Conservation (phyloP, 2,329 filamentous ascomycete species). For the Penicillium sp. region DNA sequence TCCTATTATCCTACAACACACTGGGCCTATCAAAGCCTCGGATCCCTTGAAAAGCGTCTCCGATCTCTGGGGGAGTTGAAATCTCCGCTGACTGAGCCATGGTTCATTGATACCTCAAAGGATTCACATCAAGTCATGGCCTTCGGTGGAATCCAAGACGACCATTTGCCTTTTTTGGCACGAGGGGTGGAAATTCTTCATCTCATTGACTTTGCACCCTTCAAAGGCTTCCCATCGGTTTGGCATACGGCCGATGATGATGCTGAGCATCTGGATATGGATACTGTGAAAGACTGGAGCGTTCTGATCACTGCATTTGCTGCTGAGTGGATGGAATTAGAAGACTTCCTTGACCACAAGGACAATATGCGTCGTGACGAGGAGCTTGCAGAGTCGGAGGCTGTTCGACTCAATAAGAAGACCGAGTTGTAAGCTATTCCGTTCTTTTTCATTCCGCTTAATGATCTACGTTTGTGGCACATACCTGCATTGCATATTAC, state of each 20-base stretch:
- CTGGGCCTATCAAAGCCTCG: constrained; percentile 85
- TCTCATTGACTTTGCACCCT: constrained; percentile 72
- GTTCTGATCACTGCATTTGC: constrained; percentile 81
- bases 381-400: constrained; percentile 19
- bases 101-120: constrained; percentile 69
- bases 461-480: not conserved
- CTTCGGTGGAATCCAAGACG: constrained; percentile 69
- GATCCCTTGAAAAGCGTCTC: constrained; percentile 72
- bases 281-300: constrained; percentile 84
- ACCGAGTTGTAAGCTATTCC: constrained; percentile 48
- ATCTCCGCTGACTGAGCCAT: constrained; percentile 56
- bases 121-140: constrained; percentile 52
- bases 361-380: constrained; percentile 11
- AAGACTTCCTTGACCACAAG: constrained; percentile 54
- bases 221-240: constrained; percentile 67
- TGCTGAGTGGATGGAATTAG: constrained; percentile 89
- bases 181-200: constrained; percentile 88
- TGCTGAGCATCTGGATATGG: constrained; percentile 77
- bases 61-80: constrained; percentile 69
- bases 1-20: constrained; percentile 90
- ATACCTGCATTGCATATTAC: constrained; percentile 1
- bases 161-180: constrained; percentile 87
- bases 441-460: constrained; percentile 7
- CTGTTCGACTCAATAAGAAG: constrained; percentile 33
- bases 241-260: constrained; percentile 90